Base-by-base conservation (phyloP, 2,329 filamentous ascomycete species). In the Eutypa lata region DNA sequence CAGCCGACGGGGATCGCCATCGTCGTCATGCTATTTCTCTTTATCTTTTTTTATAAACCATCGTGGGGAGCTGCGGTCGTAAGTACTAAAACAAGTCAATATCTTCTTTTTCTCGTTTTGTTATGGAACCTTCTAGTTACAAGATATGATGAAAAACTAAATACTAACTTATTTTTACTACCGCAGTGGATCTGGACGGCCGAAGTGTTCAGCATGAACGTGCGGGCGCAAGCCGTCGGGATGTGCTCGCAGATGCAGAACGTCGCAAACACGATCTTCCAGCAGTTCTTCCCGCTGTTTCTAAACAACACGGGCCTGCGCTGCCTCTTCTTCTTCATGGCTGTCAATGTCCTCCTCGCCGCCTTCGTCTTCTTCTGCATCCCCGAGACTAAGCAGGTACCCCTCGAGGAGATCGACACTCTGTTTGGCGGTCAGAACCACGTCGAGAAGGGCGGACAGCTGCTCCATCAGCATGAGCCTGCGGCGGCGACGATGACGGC, bases 141-240 rank as follows among this genome's bases (percentile, higher is more conserved):
- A n/a, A n/a, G n/a, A n/a, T n/a, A n/a, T n/a, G n/a, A n/a, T n/a
- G n/a, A n/a, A n/a, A n/a, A n/a, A n/a, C n/a, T n/a, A n/a, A n/a
- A n/a, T n/a, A n/a, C n/a, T n/a, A n/a, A n/a, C n/a, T n/a, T n/a
- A n/a, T n/a, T n/a, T n/a, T n/a, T n/a, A n/a, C n/a, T n/a, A n/a
- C n/a, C n/a, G n/a, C n/a, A n/a, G 18, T 89, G 86, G 85, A 88
- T 88, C 65, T 88, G 82, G 80, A 88, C 85, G 0, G 78, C 83
- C 2, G 85, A 88, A 60, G 75, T 88, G 54, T 88, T 88, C 73
- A 83, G 79, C 50, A 86, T 87, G 81, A 88, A 88, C 67, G 81
- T 88, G n/a, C 83, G 85, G 53, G 83, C 84, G 5, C 85, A 88
- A 66, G 85, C 85, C 35, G 83, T 88, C 14, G 85, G 84, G 51